Conservation (phyloP, 352 stramenopile genomes). For the Globisporangium acanthophoron region DNA sequence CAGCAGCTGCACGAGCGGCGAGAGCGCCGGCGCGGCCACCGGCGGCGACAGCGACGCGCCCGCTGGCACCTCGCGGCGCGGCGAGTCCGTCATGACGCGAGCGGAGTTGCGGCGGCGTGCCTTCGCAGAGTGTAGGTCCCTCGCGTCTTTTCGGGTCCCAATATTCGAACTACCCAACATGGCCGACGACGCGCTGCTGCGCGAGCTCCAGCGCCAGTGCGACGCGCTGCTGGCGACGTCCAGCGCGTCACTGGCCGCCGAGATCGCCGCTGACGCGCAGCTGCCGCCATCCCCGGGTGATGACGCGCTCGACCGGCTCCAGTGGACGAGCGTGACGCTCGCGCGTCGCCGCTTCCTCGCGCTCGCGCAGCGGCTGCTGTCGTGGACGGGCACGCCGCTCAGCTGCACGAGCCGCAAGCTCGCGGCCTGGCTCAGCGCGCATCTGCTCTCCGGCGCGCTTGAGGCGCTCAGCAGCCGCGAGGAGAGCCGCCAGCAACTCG, state of each 20-base stretch:
- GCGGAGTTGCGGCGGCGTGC: too few relatives aligned
- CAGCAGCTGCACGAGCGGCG: conserved; percentile 51
- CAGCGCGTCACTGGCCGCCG: background rate
- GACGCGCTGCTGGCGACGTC: background rate
- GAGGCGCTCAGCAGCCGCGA: background rate
- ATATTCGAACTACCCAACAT: background rate
- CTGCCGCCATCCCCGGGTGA: background rate
- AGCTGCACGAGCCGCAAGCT: conserved; percentile 8
- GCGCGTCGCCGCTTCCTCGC: background rate
- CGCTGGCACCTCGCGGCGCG: conserved; percentile 4
- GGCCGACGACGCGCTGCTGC: background rate
- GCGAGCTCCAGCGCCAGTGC: conserved; percentile 1
- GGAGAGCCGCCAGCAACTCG: background rate
- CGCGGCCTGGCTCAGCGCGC: conserved; percentile 43
- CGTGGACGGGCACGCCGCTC: background rate
- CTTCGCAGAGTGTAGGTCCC: background rate
- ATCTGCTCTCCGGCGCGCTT: conserved; percentile 31
- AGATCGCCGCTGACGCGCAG: background rate
- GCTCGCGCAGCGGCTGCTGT: background rate
- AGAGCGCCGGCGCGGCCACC: conserved; percentile 19
- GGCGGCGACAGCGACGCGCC: background rate
- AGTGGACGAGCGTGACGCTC: background rate
- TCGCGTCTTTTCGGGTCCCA: background rate
- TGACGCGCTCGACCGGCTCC: background rate
- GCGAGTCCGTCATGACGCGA: conserved; percentile 9